Base-by-base conservation (phyloP, 306 rosid genomes). In the Oemleria cerasiformis region DNA sequence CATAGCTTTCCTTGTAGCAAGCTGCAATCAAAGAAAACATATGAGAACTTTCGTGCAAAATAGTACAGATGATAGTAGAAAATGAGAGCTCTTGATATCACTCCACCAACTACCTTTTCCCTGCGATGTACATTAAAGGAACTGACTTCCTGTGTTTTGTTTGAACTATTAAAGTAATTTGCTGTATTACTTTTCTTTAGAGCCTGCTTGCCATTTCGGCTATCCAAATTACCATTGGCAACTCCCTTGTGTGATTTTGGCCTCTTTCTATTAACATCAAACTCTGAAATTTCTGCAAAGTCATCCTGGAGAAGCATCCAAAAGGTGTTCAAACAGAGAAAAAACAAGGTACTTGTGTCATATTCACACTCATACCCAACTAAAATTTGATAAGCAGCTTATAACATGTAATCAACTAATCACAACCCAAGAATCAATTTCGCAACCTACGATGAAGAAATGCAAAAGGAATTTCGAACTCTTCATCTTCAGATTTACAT, bases 271-370 rank as follows among this genome's bases (percentile, higher is more conserved):
- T 71, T 83, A 43, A 19, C 79, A 81, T 79, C 82, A 68, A 84
- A 23, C 7, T 85, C 79, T 42, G 86, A 63, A 68, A 81, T 72
- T 73, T 94, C 96, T 0, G 87, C 87, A 68, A 89, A 85, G 48
- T 88, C 92, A 43, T 82, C 96, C 99, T 94, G 82, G 68, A 70
- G 58, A 80, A 41, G 65, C 48, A 75, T 64, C 17, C 20, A 65
- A 21, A 51, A 30, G 21, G 36, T 36, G 48, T 34, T 12, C 63
- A 63, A 54, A 48, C 53, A 59, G 53, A 38, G 20, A 17, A 19
- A 15, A 50, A 49, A 8, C 25, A 60, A 54, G 21, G 13, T 47
- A 70, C 25, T 25, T 19, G n/a, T 60, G 12, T 51, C 62, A 34
- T 23, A 0, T 41, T 47, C 20, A 53, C 4, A 13, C 3, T 76